Percentiles rank a stretch among this genome's conserved stretches.
These are phyloP conservation scores for Botrytis aclada DNA, from an alignment of 2,329 filamentous ascomycete species.

Conservation along the genomic window DNA sequence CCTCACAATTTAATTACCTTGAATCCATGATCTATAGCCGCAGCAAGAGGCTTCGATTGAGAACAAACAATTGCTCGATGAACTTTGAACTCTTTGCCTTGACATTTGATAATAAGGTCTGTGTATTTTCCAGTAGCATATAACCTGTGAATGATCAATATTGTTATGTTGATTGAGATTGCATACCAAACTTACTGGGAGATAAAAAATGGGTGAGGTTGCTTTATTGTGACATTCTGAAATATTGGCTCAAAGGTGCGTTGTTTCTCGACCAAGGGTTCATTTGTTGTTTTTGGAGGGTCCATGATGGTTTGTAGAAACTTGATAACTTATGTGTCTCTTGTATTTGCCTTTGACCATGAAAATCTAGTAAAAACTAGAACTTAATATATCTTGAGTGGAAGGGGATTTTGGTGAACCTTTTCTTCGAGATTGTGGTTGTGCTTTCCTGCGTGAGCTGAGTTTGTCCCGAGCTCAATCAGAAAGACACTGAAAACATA, in stretches of 20 bases:
- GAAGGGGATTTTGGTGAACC: not conserved
- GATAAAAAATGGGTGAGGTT: not conserved
- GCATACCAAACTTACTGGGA: not conserved
- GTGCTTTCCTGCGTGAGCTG: not conserved
- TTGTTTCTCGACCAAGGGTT: not conserved
- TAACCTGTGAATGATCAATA: not conserved
- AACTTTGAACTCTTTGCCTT: slow-evolving; percentile 24
- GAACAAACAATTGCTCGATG: slow-evolving; percentile 28
- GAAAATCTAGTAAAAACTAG: not conserved
- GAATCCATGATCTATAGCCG: slow-evolving; percentile 23
- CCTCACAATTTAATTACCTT: not conserved
- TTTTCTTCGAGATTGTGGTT: not conserved
- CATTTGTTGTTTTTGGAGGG: not conserved
- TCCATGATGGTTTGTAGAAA: not conserved
- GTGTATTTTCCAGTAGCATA: slow-evolving; percentile 20
- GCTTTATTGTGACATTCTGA: no score
- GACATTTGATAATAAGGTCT: slow-evolving; percentile 26
- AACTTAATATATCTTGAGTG: not conserved
- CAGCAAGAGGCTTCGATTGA: slow-evolving; percentile 26
- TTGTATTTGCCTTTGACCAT: not conserved
- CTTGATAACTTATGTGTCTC: not conserved
- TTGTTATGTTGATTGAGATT: not conserved
- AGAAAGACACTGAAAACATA: not conserved
- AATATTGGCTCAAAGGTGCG: not conserved
- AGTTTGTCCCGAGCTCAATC: not conserved